Conservation (phyloP, 768 basidiomycete genomes). For the Russula ochroleuca region DNA sequence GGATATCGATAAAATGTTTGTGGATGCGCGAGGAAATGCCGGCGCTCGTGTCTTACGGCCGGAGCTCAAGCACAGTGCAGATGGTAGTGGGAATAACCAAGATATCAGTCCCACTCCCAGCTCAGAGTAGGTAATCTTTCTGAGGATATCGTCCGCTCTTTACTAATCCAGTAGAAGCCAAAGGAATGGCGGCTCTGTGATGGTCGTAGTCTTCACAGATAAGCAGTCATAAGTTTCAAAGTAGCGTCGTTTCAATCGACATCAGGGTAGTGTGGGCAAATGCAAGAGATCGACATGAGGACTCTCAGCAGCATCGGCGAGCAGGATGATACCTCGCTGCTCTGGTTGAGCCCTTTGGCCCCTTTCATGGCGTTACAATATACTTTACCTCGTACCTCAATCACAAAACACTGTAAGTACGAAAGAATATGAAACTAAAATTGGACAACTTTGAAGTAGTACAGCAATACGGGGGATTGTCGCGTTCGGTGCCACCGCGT, state of each 20-base stretch:
- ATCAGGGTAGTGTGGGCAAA: not conserved
- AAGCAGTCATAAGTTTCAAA: not conserved
- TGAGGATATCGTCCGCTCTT: not conserved
- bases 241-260: not conserved
- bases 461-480: no score
- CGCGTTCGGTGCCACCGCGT: no score
- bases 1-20: not conserved
- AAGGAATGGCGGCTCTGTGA: not conserved
- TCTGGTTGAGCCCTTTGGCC: no score
- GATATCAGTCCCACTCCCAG: not conserved
- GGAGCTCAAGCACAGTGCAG: not conserved
- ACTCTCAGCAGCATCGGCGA: not conserved
- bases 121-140: not conserved
- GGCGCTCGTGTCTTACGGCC: not conserved
- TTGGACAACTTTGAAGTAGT: no score
- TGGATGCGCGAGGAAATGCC: not conserved
- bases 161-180: not conserved
- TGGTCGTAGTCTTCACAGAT: not conserved
- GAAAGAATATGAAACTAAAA: no score
- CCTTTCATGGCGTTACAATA: no score
- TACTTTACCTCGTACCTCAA: no score
- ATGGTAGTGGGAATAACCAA: not conserved
- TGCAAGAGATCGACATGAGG: not conserved
- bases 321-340: not conserved
- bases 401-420: no score